phyloP scores from a whole-genome alignment of 345 rosid species.

The thale cress (Arabidopsis thaliana) region DNA sequence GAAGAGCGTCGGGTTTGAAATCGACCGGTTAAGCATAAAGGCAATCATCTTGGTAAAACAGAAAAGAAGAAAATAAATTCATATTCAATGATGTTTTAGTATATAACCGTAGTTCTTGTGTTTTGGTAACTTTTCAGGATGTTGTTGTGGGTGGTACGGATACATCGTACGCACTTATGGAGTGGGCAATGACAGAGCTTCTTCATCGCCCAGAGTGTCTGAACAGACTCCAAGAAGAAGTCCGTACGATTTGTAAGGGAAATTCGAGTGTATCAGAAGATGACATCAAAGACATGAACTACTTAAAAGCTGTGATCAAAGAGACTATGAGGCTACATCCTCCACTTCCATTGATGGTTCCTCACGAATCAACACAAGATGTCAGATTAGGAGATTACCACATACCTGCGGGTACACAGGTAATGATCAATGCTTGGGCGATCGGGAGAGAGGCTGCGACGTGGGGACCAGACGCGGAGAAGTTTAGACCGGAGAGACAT shows the following conservation, averaged over 20 bases:
- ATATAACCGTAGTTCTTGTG: background rate
- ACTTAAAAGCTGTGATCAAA: conserved; percentile 50
- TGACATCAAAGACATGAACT: conserved; percentile 40
- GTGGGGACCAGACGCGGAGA: conserved; percentile 45
- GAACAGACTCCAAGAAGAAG: conserved; percentile 44
- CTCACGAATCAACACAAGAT: conserved; percentile 41
- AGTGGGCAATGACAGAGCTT: conserved; percentile 57
- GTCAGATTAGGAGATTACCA: conserved; percentile 39
- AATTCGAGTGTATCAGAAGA: conserved; percentile 34
- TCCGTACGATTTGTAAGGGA: conserved; percentile 16
- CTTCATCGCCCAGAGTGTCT: conserved; percentile 43
- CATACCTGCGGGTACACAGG: conserved; percentile 43
- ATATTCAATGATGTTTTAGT: background rate
- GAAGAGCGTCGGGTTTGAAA: conserved; percentile 30
- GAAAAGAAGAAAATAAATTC: background rate
- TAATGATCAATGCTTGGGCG: conserved; percentile 47
- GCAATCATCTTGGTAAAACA: conserved; percentile 48
- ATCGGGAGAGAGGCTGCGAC: conserved; percentile 41
- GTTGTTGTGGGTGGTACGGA: conserved; percentile 49
- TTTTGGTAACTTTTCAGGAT: conserved; percentile 37
- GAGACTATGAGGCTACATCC: conserved; percentile 51
- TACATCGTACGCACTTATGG: conserved; percentile 41
- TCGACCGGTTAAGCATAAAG: conserved; percentile 43
- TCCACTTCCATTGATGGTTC: conserved; percentile 47
- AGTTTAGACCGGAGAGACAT: conserved; percentile 47